Base-by-base conservation (phyloP, 2,329 filamentous ascomycete genomes). In the Botrytis squamosa region DNA sequence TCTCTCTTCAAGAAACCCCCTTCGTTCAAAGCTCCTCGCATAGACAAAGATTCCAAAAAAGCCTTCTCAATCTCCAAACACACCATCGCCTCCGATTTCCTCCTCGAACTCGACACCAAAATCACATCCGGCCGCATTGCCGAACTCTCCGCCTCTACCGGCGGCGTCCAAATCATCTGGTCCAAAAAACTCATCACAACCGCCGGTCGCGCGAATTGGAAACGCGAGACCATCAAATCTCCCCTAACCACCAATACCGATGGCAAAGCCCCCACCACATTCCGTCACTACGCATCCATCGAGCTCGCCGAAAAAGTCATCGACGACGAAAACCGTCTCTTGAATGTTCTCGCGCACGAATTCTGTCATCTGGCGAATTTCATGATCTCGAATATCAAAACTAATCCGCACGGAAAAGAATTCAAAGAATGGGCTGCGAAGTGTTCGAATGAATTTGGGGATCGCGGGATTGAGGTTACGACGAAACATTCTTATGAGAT, bases 341-440 rank as follows among this genome's bases (percentile, higher is more conserved):
- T 96, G 76, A 98, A 98, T 82, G 94, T 96, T 0, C 84, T 98
- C n/a, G 94, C 95, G 0, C 96, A 99, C 81, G 96, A 99, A 79
- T 98, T 96, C 84, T 98, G 96, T 82, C 96, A 99, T 80, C 85
- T 98, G 1, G 91, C 93, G 62, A 97, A 94, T 79, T 98, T 95
- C 82, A 97, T 98, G 90, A 85, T 98, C 76, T 91, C 88, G 67
- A 89, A 91, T 52, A 85, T 95, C 52, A 91, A 89, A 62, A 90
- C 90, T 73, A 91, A 93, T 75, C 93, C 94, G 0, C 95, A 98
- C 81, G 95, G 95, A 36, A 87, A 88, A 20, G 92, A 93, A 78
- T 98, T 98, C 86, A 95, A 97, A 82, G 80, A 83, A 1, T 97
- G 94, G 90, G 91, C 86, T 6, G 79, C 81, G 69, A 88, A 85